phyloP scores from a whole-genome alignment of 1,139 yeast species.

The Geotrichum candidum region DNA sequence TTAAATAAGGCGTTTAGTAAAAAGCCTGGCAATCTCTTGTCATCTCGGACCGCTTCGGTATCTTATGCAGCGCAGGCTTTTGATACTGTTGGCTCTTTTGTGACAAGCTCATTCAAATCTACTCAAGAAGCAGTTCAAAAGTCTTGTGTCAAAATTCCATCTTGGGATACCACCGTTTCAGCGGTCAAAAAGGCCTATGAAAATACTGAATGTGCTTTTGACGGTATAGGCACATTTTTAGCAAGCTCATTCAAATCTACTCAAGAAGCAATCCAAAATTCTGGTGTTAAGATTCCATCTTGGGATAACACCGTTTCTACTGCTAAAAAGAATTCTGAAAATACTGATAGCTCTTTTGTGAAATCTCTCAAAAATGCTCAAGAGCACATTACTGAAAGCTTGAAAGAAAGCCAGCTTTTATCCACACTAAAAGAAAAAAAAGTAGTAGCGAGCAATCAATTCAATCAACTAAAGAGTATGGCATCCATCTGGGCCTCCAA shows the following conservation, averaged over 20 bases:
- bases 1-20: no score
- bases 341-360: background rate
- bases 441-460: background rate
- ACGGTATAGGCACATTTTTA: background rate
- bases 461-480: background rate
- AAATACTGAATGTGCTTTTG: background rate
- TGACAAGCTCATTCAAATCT: background rate
- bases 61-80: no score
- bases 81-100: background rate
- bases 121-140: background rate
- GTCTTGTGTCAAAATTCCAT: background rate
- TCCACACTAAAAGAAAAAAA: background rate
- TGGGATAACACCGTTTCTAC: background rate
- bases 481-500: background rate
- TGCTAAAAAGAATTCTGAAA: background rate
- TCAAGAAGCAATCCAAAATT: background rate
- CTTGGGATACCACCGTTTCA: background rate
- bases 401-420: background rate
- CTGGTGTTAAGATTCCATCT: background rate
- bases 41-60: no score
- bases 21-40: no score
- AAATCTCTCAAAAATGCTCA: background rate
- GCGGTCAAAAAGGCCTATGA: background rate
- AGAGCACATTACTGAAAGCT: background rate
- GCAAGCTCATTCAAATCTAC: background rate